Conservation (phyloP, 2,329 filamentous ascomycete species). For the Cladophialophora carrionii region DNA sequence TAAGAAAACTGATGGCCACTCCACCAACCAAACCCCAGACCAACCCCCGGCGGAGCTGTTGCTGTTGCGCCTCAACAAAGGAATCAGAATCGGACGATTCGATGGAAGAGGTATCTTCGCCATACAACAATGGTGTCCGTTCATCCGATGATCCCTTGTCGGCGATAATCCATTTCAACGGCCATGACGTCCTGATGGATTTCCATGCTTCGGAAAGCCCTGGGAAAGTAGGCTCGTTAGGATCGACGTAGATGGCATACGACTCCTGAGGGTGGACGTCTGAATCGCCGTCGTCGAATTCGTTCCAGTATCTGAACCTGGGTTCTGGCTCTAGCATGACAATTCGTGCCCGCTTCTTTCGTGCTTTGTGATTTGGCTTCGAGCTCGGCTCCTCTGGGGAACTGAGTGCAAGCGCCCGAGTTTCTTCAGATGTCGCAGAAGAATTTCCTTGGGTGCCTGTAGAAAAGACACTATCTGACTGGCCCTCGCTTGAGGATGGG, state of each 20-base stretch:
- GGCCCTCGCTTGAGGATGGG: constrained; percentile 40
- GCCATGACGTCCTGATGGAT: constrained; percentile 6
- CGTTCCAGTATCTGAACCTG: constrained; percentile 70
- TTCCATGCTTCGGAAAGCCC: constrained; percentile 58
- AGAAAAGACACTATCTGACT: constrained; percentile 39
- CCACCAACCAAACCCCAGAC: constrained; percentile 17
- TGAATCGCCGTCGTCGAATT: constrained; percentile 77
- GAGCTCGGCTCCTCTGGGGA: constrained; percentile 6
- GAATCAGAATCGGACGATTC: constrained; percentile 15
- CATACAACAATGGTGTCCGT: constrained; percentile 8
- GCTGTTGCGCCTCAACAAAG: constrained; percentile 5
- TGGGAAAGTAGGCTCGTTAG: constrained; percentile 66
- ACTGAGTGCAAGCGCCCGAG: background rate
- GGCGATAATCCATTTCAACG: background rate
- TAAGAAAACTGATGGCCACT: constrained; percentile 2
- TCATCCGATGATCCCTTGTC: background rate
- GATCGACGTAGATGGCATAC: constrained; percentile 76
- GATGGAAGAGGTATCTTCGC: constrained; percentile 8
- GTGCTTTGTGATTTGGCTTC: background rate
- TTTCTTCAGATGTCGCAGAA: constrained; percentile 41
- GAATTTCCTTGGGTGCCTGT: constrained; percentile 35
- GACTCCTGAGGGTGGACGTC: constrained; percentile 62
- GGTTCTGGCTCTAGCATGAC: constrained; percentile 36
- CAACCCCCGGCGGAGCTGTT: constrained; percentile 8
- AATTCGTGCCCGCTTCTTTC: constrained; percentile 34